Evolutionary conservation across 306 rosid genomes (phyloP).

Genomic region (Rosa rugosa): DNA sequence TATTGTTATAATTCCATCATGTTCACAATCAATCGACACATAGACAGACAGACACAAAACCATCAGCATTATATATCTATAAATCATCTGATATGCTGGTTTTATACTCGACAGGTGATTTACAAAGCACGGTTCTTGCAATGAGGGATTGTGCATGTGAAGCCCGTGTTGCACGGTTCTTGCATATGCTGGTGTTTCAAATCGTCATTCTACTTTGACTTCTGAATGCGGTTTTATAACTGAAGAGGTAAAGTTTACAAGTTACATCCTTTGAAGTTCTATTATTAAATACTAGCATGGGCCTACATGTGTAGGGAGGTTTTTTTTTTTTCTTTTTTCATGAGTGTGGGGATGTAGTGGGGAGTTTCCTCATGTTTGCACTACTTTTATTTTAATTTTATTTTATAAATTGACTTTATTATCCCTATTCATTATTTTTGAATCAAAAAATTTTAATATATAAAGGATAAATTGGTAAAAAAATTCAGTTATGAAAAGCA

Average conservation of each 20-base stretch:
- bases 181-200: slow-evolving; percentile 67
- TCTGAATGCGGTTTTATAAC: slow-evolving; percentile 98
- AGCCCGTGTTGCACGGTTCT: slow-evolving; percentile 67
- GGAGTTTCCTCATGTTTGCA: too few relatives aligned
- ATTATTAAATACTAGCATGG: too few relatives aligned
- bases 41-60: neutral
- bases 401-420: too few relatives aligned
- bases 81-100: slow-evolving; percentile 8
- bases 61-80: neutral
- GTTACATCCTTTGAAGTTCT: neutral
- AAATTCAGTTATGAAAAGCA: too few relatives aligned
- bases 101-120: slow-evolving; percentile 54
- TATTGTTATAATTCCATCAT: neutral
- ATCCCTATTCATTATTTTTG: too few relatives aligned
- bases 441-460: too few relatives aligned
- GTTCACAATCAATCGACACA: neutral
- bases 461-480: too few relatives aligned
- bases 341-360: too few relatives aligned
- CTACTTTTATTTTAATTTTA: too few relatives aligned
- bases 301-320: too few relatives aligned
- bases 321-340: too few relatives aligned
- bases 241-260: slow-evolving; percentile 66
- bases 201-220: slow-evolving; percentile 85
- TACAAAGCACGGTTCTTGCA: slow-evolving; percentile 73
- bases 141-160: slow-evolving; percentile 91